Conservation (phyloP, 139 green algal species). For the Picochlorum sp. region DNA sequence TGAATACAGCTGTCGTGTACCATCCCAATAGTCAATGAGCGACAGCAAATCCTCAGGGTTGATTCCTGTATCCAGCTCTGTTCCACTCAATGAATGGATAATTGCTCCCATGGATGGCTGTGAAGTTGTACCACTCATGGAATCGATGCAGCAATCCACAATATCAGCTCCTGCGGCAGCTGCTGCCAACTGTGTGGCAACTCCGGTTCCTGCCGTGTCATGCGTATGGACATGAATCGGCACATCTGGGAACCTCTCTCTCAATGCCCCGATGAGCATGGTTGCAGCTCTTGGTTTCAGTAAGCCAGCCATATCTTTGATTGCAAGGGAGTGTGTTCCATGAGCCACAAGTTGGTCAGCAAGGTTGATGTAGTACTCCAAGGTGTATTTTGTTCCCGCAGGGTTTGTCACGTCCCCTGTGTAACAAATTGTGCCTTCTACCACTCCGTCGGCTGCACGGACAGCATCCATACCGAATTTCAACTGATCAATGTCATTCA, state of each 20-base stretch:
- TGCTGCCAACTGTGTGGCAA: conserved; percentile 65
- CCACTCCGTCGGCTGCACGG: conserved; percentile 54
- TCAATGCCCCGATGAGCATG: conserved; percentile 61
- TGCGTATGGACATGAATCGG: conserved; percentile 88
- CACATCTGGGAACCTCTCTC: conserved; percentile 63
- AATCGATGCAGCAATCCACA: conserved; percentile 75
- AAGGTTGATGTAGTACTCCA: conserved; percentile 89
- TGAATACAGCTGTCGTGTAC: conserved; percentile 73
- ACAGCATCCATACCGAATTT: conserved; percentile 82
- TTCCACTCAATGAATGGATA: conserved; percentile 58
- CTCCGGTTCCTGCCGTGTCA: conserved; percentile 74
- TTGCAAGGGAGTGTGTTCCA: conserved; percentile 73
- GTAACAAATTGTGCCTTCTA: conserved; percentile 89
- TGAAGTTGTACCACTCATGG: conserved; percentile 60
- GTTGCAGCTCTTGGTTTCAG: conserved; percentile 76
- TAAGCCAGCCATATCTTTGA: conserved; percentile 65
- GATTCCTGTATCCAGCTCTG: conserved; percentile 75
- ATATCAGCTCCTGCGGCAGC: conserved; percentile 79
- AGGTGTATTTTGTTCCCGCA: conserved; percentile 55
- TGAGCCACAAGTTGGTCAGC: conserved; percentile 72
- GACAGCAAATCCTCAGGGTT: conserved; percentile 41
- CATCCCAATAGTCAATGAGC: conserved; percentile 78
- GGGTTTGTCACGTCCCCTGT: conserved; percentile 73
- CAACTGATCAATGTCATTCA: conserved; percentile 83
- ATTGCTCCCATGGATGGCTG: conserved; percentile 84